Percentiles rank a stretch among this genome's conserved stretches.
Evolutionary conservation across 2,329 filamentous ascomycete genomes (phyloP).

Genomic region (Parascedosporium putredinis): DNA sequence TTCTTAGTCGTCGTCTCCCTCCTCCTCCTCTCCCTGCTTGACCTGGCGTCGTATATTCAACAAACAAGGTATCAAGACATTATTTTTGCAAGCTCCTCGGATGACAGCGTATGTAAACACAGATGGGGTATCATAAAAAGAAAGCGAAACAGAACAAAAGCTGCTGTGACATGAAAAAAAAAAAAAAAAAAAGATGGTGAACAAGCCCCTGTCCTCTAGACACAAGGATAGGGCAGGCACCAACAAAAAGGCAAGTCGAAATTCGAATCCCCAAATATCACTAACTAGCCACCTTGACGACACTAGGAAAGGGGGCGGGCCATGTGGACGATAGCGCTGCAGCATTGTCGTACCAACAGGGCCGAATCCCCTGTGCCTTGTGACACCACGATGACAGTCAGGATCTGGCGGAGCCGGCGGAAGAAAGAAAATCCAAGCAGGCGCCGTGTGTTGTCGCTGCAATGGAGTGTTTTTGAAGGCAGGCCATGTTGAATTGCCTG

Average conservation of each 20-base stretch:
- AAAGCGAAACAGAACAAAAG: no score
- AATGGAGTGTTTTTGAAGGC: no score
- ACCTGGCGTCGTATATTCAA: no score
- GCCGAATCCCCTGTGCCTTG: not conserved
- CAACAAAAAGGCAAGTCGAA: no score
- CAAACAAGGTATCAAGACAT: constrained; percentile 10
- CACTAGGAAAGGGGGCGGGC: not conserved
- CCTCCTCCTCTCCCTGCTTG: not conserved
- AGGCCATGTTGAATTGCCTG: constrained; percentile 1
- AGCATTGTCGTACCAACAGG: constrained; percentile 34
- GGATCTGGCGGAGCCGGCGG: no score
- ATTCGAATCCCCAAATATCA: no score
- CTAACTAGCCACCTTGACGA: not conserved
- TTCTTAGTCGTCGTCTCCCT: not conserved
- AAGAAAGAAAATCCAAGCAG: not conserved
- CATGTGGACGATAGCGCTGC: constrained; percentile 35
- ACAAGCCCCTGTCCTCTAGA: no score
- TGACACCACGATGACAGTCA: no score
- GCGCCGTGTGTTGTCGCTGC: not conserved
- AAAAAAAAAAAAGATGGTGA: constrained; percentile 14
- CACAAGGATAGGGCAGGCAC: no score
- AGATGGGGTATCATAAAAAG: constrained; percentile 32
- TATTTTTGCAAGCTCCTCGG: constrained; percentile 1
- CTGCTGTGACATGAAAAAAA: constrained; percentile 9
- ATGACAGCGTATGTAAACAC: constrained; percentile 33